Percentiles rank a stretch among this genome's conserved stretches.
These are phyloP conservation scores for Vanilla planifolia DNA, from an alignment of 106 monocot species.

Conservation along the genomic window DNA sequence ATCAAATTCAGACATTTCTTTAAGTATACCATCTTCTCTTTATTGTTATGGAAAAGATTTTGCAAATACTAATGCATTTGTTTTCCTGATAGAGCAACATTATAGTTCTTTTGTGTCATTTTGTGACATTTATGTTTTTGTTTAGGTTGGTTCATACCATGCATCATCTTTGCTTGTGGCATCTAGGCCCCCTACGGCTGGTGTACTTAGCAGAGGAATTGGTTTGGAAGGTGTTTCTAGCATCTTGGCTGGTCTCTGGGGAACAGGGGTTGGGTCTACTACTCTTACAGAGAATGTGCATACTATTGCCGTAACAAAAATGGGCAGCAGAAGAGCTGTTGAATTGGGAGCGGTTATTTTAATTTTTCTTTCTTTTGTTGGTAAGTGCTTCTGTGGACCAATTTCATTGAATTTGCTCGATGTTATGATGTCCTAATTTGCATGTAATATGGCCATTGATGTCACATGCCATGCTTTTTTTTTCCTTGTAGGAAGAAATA, in stretches of 20 bases:
- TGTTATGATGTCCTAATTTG: not conserved
- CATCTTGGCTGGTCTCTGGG: constrained; percentile 84
- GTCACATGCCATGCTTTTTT: not conserved
- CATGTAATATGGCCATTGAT: not conserved
- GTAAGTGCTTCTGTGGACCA: constrained; percentile 30
- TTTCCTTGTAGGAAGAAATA: no score
- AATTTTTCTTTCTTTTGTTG: constrained; percentile 76
- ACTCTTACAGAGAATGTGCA: constrained; percentile 96
- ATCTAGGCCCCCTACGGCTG: constrained; percentile 79
- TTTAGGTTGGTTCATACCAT: constrained; percentile 93
- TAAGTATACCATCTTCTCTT: no score
- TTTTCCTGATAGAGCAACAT: not conserved
- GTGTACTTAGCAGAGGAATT: constrained; percentile 91
- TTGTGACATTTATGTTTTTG: not conserved
- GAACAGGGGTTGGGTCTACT: constrained; percentile 86
- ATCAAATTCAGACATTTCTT: no score
- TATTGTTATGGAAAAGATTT: no score
- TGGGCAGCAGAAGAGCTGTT: constrained; percentile 92
- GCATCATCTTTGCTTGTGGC: constrained; percentile 92
- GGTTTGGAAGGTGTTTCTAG: constrained; percentile 82
- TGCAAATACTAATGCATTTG: not conserved
- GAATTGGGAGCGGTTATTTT: constrained; percentile 77
- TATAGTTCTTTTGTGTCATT: not conserved
- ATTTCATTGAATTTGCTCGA: constrained; percentile 3
- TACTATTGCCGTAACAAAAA: constrained; percentile 97